Conservation (phyloP, 2,329 filamentous ascomycete genomes). For the Microcyclosporella mali region DNA sequence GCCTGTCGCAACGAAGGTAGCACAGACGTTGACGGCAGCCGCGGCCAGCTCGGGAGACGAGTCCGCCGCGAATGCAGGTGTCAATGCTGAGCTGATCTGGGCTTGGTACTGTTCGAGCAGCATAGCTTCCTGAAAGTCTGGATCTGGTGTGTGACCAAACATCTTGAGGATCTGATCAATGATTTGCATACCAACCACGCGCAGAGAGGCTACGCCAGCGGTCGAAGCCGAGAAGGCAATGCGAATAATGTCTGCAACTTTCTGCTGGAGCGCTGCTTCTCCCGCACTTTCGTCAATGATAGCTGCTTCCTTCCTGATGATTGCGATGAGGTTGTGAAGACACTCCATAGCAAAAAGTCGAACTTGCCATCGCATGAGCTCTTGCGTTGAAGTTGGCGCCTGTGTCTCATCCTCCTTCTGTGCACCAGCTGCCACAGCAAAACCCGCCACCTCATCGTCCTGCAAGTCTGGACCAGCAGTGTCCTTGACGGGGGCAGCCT, state of each 20-base stretch:
- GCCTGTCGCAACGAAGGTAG: conserved; percentile 93
- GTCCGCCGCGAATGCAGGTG: conserved; percentile 90
- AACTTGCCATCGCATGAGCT: conserved; percentile 91
- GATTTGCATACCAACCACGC: conserved; percentile 87
- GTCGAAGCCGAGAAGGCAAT: conserved; percentile 98
- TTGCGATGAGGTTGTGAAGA: conserved; percentile 71
- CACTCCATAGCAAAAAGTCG: conserved; percentile 89
- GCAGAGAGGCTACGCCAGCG: conserved; percentile 79
- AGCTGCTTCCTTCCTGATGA: conserved; percentile 72
- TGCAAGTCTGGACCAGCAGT: conserved; percentile 68
- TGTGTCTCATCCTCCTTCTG: conserved; percentile 39
- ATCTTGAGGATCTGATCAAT: conserved; percentile 90
- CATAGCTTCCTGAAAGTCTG: conserved; percentile 95
- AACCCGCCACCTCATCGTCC: conserved; percentile 94
- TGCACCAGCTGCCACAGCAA: conserved; percentile 66
- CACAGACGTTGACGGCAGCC: conserved; percentile 93
- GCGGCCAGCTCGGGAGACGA: conserved; percentile 93
- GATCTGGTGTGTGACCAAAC: conserved; percentile 92
- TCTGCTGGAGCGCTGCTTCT: conserved; percentile 70
- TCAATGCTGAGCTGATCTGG: conserved; percentile 93
- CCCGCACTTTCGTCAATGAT: conserved; percentile 73
- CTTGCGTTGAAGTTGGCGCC: conserved; percentile 54
- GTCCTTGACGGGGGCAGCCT: conserved; percentile 38
- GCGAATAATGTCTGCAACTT: conserved; percentile 84
- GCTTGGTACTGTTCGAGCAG: conserved; percentile 97